Evolutionary conservation across 306 rosid genomes (phyloP), one percentile per base, ranked within the genome.

Genomic region (Sophora flavescens): DNA sequence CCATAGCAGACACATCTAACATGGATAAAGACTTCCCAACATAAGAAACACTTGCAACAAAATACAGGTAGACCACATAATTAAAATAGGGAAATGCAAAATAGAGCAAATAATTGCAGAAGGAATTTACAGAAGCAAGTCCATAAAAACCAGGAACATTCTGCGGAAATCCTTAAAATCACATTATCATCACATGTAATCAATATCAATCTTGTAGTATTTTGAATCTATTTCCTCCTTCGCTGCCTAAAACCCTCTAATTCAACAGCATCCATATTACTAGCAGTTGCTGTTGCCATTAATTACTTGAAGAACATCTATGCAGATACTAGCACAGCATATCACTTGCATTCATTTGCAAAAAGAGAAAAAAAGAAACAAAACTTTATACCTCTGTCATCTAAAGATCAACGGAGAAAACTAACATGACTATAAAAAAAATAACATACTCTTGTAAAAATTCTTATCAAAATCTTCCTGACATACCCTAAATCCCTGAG

Each of bases 401-500:
- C 61, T 53, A 18, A 52, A 54, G 54, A 26, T 4, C 22, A 61
- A 63, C 63, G 1, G 63, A 44, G 72, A 73, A 62, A 74, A 68
- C 41, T 63, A 50, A 63, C 10, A 56, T 3, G 63, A 62, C 17
- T 26, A 50, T 16, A 15, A 14, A 36, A 64, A 38, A 4, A 22
- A 22, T 2, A 2, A 48, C 35, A 51, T 39, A 36, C 22, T 59
- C 11, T 4, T 61, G 35, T 64, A 80, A 72, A 80, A 45, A 70
- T 12, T 79, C 42, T 18, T 59, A 70, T 39, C 5, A 75, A 74
- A 74, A 64, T 47, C 50, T 51, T 86, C 69, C 52, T 68, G 77
- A 83, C 97, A 75, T 92, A 96, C 99, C 99, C 98, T 82, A 96
- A 83, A 81, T 92, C 98, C 78, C 35, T 17, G 72, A 96, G 98